These are phyloP conservation scores for Salix purpurea DNA, from an alignment of 345 rosid species.

Conservation along the genomic window DNA sequence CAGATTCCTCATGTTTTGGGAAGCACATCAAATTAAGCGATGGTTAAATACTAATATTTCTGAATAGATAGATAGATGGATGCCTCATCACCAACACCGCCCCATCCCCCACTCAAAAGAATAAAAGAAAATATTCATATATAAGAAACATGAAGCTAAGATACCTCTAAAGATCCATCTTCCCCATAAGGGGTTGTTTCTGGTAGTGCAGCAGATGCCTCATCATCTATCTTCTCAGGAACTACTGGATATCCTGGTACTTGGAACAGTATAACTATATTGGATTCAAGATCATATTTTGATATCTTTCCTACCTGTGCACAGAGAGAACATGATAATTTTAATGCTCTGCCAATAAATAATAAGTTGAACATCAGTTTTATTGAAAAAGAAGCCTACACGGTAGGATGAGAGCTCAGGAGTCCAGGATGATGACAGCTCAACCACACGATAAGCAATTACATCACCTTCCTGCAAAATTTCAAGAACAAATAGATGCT, in stretches of 20 bases:
- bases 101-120: background rate
- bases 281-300: slow-evolving; percentile 47
- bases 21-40: background rate
- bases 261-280: slow-evolving; percentile 45
- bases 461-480: slow-evolving; percentile 78
- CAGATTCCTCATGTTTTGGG: background rate
- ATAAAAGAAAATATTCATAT: background rate
- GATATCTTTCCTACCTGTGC: slow-evolving; percentile 80
- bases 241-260: slow-evolving; percentile 59
- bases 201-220: slow-evolving; percentile 29
- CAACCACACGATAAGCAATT: slow-evolving; percentile 81
- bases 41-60: background rate
- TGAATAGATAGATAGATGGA: background rate
- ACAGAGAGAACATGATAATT: slow-evolving; percentile 12
- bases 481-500: slow-evolving; percentile 2
- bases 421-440: slow-evolving; percentile 85
- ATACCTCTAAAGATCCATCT: slow-evolving; percentile 81
- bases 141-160: background rate
- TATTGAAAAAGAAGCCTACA: slow-evolving; percentile 35
- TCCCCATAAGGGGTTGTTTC: slow-evolving; percentile 51
- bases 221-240: slow-evolving; percentile 42
- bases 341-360: slow-evolving; percentile 1
- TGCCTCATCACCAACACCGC: background rate
- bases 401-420: slow-evolving; percentile 77
- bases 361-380: slow-evolving; percentile 5